phyloP scores from a whole-genome alignment of 2,329 filamentous ascomycete genomes.

The Aureobasidium zeae region DNA sequence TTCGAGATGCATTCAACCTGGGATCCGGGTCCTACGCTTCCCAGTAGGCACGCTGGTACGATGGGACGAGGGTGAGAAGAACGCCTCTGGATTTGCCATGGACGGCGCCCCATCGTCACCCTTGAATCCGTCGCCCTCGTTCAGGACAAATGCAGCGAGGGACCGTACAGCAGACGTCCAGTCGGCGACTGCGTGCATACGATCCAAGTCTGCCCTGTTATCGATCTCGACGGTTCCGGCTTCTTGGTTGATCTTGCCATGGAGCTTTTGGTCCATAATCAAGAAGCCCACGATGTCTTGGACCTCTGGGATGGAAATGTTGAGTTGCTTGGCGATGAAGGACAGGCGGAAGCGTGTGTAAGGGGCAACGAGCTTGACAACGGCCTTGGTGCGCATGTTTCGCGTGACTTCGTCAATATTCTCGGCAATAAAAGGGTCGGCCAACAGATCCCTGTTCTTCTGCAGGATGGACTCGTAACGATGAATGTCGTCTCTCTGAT shows the following conservation, averaged over 20 bases:
- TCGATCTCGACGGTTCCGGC: constrained; percentile 74
- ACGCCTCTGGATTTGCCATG: constrained; percentile 13
- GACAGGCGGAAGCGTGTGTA: constrained; percentile 84
- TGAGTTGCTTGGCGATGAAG: constrained; percentile 82
- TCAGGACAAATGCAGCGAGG: constrained; percentile 64
- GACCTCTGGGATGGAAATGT: constrained; percentile 76
- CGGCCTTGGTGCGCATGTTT: constrained; percentile 94
- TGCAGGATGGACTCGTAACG: constrained; percentile 81
- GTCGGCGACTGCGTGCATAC: constrained; percentile 60
- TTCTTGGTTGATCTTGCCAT: constrained; percentile 83
- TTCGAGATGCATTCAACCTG: constrained; percentile 20
- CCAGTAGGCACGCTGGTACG: constrained; percentile 21
- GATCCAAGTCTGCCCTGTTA: constrained; percentile 62
- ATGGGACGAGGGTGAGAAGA: constrained; percentile 13
- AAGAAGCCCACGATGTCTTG: constrained; percentile 93
- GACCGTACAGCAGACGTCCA: constrained; percentile 62
- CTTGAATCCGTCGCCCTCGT: constrained; percentile 65
- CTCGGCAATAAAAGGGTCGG: constrained; percentile 92
- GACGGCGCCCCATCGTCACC: constrained; percentile 31
- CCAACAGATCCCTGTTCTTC: constrained; percentile 78
- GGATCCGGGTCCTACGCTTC: constrained; percentile 24
- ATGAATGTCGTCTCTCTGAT: constrained; percentile 90
- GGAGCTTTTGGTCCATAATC: constrained; percentile 80
- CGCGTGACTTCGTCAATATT: constrained; percentile 98
- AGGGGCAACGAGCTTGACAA: constrained; percentile 85